Evolutionary conservation across 2,329 filamentous ascomycete species (phyloP).

Genomic region (Paraphoma chrysanthemicola): DNA sequence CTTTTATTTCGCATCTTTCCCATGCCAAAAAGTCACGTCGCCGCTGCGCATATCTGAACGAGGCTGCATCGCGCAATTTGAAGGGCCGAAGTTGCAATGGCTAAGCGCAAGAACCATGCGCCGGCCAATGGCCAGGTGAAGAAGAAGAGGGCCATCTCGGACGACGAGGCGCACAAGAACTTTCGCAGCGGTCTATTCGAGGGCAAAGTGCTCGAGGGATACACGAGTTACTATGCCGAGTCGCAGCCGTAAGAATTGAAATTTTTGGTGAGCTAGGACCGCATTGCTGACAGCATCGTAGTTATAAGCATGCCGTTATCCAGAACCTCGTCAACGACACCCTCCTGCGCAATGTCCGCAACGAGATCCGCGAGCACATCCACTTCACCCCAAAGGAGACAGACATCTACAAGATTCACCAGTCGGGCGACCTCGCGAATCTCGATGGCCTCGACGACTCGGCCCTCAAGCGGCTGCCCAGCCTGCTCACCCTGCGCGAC

Average conservation of each 20-base stretch:
- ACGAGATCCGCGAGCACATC: constrained; percentile 88
- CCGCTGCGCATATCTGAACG: background rate
- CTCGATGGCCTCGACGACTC: constrained; percentile 90
- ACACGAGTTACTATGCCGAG: constrained; percentile 45
- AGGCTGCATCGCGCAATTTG: background rate
- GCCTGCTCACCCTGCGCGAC: constrained; percentile 89
- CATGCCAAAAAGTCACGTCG: background rate
- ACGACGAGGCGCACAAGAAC: constrained; percentile 49
- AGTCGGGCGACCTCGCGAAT: constrained; percentile 96
- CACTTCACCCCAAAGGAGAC: constrained; percentile 98
- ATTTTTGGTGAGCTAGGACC: background rate
- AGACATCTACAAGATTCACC: constrained; percentile 99
- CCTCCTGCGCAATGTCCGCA: constrained; percentile 84
- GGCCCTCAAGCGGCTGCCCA: constrained; percentile 84
- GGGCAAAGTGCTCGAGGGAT: constrained; percentile 39
- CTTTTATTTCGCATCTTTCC: constrained; percentile 18
- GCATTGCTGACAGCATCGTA: constrained; percentile 31
- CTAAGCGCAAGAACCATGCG: constrained; percentile 54
- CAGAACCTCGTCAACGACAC: constrained; percentile 77
- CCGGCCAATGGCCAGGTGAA: constrained; percentile 48
- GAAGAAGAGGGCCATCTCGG: constrained; percentile 53
- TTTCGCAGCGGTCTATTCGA: constrained; percentile 50
- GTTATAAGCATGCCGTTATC: constrained; percentile 94
- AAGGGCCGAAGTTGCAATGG: constrained; percentile 14
- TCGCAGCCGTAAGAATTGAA: constrained; percentile 47